Evolutionary conservation across 1,284 basidiomycete species (phyloP).

Genomic region (Farysia itapuensis): DNA sequence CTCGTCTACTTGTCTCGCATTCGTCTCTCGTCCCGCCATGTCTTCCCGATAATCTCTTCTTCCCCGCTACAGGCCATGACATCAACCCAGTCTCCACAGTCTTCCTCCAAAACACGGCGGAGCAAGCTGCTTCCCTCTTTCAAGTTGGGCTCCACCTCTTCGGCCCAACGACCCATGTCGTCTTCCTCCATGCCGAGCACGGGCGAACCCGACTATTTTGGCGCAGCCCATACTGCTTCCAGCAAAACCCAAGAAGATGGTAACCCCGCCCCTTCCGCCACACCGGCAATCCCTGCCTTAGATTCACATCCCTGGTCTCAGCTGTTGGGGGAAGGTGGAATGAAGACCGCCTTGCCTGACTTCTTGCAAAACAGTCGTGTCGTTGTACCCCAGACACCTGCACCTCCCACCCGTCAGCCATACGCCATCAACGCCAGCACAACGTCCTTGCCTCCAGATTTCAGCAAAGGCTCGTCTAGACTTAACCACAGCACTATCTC

Average conservation of each 20-base stretch:
- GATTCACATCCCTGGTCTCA: conserved; percentile 30
- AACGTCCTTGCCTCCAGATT: neutral
- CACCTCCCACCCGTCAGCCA: conserved; percentile 1
- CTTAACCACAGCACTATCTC: neutral
- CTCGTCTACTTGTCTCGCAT: no score
- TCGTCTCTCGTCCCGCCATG: neutral
- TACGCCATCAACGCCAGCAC: neutral
- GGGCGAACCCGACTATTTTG: conserved; percentile 30
- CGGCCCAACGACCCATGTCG: neutral
- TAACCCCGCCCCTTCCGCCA: conserved; percentile 14
- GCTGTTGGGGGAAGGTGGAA: conserved; percentile 31
- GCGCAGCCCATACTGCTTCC: conserved; percentile 21
- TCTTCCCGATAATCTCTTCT: neutral
- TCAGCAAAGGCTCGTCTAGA: neutral
- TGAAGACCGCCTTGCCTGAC: conserved; percentile 33
- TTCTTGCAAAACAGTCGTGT: conserved; percentile 12
- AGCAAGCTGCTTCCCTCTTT: conserved; percentile 19
- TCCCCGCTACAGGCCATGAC: conserved; percentile 6
- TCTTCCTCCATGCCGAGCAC: conserved; percentile 1
- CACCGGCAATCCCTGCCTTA: neutral
- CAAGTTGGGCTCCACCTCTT: conserved; percentile 9
- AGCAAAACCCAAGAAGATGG: no score
- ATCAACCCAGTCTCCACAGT: conserved; percentile 21
- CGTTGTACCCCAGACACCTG: conserved; percentile 25
- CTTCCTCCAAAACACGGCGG: conserved; percentile 14